These are phyloP conservation scores for Albatrellus sp. DNA, from an alignment of 1,284 basidiomycete species.

Conservation along the genomic window DNA sequence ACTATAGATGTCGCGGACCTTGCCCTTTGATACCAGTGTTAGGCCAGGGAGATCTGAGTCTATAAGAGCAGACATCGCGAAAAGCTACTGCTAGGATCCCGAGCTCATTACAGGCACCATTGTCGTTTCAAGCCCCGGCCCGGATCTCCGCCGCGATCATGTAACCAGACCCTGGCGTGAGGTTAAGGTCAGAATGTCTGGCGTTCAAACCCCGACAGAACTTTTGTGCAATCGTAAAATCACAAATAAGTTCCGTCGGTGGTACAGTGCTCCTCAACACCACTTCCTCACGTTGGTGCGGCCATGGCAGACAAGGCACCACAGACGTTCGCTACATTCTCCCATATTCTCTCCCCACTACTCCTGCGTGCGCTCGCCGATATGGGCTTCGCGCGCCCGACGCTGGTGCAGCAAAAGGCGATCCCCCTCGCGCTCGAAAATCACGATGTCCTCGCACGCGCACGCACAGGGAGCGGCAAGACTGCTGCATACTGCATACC, in stretches of 20 bases:
- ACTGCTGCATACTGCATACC: constrained; percentile 95
- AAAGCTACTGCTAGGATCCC: no score
- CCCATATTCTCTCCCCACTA: constrained; percentile 64
- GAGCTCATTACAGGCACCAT: no score
- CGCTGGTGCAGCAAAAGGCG: constrained; percentile 68
- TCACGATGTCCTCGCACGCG: constrained; percentile 87
- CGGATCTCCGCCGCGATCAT: no score
- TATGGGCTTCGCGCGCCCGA: constrained; percentile 72
- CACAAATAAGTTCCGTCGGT: no score
- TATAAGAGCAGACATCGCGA: constrained; percentile 26
- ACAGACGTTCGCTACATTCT: constrained; percentile 47
- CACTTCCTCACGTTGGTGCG: no score
- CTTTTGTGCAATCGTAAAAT: no score
- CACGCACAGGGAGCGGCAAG: constrained; percentile 94
- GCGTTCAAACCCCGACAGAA: no score
- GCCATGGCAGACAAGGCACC: not conserved
- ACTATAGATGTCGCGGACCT: constrained; percentile 88
- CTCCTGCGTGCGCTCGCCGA: constrained; percentile 73
- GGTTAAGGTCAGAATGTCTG: no score
- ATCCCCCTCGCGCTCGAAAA: constrained; percentile 85
- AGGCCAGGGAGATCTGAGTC: constrained; percentile 44
- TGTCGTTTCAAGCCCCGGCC: no score
- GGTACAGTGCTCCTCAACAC: no score
- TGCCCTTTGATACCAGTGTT: constrained; percentile 70
- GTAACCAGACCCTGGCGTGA: no score